Conservation (phyloP, 306 rosid genomes). For the Herpetospermum pedunculosum region DNA sequence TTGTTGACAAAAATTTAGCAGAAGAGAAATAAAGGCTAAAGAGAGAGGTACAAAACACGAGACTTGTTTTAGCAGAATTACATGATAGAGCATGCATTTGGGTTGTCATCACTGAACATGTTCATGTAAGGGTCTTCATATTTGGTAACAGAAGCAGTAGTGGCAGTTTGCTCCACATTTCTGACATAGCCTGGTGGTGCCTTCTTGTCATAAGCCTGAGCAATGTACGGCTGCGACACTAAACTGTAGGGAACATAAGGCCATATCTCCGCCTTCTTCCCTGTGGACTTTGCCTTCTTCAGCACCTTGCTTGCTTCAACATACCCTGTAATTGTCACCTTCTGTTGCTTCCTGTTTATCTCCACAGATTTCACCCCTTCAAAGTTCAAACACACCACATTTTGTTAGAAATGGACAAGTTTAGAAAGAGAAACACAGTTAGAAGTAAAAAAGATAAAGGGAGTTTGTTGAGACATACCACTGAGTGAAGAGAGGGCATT, state of each 20-base stretch:
- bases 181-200: slow-evolving; percentile 98
- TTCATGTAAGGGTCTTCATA: slow-evolving; percentile 74
- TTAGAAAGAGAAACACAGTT: neutral
- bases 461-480: slow-evolving; percentile 36
- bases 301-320: slow-evolving; percentile 84
- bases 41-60: neutral
- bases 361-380: slow-evolving; percentile 91
- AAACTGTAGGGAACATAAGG: slow-evolving; percentile 83
- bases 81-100: slow-evolving; percentile 95
- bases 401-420: neutral
- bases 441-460: neutral
- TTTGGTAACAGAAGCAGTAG: slow-evolving; percentile 37
- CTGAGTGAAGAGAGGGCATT: slow-evolving; percentile 67
- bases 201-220: slow-evolving; percentile 79
- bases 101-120: slow-evolving; percentile 97
- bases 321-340: slow-evolving; percentile 74
- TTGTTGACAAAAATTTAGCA: slow-evolving; percentile 1
- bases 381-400: neutral
- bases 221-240: slow-evolving; percentile 77
- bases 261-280: slow-evolving; percentile 90
- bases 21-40: neutral
- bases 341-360: slow-evolving; percentile 89
- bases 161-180: slow-evolving; percentile 42
- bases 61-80: slow-evolving; percentile 17
- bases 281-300: slow-evolving; percentile 88